Evolutionary conservation across 1,284 basidiomycete genomes (phyloP), one percentile per base, ranked within the genome.

Genomic region (Testicularia cyperi): DNA sequence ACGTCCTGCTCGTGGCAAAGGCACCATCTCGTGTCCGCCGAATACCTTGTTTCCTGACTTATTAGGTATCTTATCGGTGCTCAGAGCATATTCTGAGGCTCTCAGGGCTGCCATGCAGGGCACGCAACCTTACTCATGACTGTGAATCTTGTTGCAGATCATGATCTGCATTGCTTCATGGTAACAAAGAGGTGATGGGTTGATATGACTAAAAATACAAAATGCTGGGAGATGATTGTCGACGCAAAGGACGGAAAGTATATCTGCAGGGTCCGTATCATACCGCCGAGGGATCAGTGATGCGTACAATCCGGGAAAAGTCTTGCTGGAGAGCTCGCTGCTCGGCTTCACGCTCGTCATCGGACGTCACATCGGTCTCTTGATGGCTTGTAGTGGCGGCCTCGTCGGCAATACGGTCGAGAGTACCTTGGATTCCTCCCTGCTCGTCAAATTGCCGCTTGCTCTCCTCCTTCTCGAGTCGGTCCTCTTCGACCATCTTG

Each of bases 261-360:
- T 44, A 52, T 6, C 18, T 8, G 37, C 15, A n/a, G 14, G 29
- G 23, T 3, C 18, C 16, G 6, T 9, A 20, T 24, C 20, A 21
- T 6, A 12, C 18, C 30, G 39, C 57, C n/a, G 52, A 42, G 5
- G 38, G 40, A 36, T 62, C 44, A 7, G 57, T 68, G 30, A 64
- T 56, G 10, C 65, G 48, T 16, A 68, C 58, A 26, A 68, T 62
- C 41, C 58, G 62, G 49, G 51, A 54, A 38, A 66, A 66, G 40
- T 55, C 49, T 24, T 58, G 38, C 23, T 49, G 38, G 5, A 66
- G 37, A 22, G 54, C 45, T 19, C 46, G 21, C n/a, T 40, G 36
- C 28, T 62, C 47, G 3, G 47, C 52, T 19, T 62, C 44, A 5
- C 49, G 37, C 39, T 52, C 44, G 14, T 58, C 48, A 14, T 51